Evolutionary conservation across 2,329 filamentous ascomycete species (phyloP), one percentile per base, ranked within the genome.

Genomic region (Dendrostoma leiphaemia): DNA sequence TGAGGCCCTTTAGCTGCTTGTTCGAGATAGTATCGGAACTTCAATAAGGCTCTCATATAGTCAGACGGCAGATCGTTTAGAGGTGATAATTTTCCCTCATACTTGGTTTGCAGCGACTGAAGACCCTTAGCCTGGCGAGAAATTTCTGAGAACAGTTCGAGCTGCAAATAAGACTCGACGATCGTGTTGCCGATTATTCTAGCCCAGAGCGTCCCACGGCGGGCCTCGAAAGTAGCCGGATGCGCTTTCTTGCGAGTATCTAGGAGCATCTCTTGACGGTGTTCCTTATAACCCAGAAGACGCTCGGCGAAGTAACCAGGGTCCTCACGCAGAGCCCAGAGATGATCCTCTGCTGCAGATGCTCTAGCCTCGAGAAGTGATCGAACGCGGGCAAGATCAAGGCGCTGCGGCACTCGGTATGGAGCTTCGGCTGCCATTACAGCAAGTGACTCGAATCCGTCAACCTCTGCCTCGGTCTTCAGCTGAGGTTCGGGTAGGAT

Each of bases 311-410:
- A 85, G 64, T 84, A 85, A 1, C 66, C 66, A 0, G 82, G 82
- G 61, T 86, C 83, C 60, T 86, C 82, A 7, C 82, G 73, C 3
- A 86, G 66, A 0, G 72, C 61, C 74, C 74, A 81, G 0, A 84
- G 40, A 59, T 84, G 79, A 63, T 85, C 81, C 51, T 81, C 74
- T 0, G 74, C 73, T 3, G 71, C 70, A 0, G 68, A 61, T 0
- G 60, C 60, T 56, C 69, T 74, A 0, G 77, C 76, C 2, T 62
- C 63, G 0, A 82, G 65, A 4, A 85, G 60, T 1, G 66, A 62
- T 35, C 72, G 66, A 0, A 85, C 66, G 0, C 72, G 70, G 0
- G 46, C 58, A 1, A 84, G 64, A 57, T 84, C 73, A 0, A 83
- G 63, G 2, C 63, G 59, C 0, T 71, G 67, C 1, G 82, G 81